phyloP scores from a whole-genome alignment of 2,329 filamentous ascomycete genomes.

The Westerdykella ornata region DNA sequence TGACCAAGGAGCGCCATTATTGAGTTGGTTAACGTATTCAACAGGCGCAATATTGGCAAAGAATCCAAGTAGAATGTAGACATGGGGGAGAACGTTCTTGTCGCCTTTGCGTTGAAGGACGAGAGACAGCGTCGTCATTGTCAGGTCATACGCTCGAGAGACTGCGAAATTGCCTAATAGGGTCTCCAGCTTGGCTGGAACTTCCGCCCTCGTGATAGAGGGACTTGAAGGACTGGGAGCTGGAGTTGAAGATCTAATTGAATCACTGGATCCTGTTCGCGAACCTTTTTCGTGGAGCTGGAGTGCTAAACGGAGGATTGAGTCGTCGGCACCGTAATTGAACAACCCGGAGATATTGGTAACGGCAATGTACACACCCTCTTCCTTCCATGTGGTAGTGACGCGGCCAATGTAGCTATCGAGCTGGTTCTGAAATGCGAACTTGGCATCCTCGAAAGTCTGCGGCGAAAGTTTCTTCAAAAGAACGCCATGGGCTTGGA shows the following conservation, averaged over 20 bases:
- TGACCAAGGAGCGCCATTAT: slow-evolving; percentile 48
- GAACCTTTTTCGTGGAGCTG: slow-evolving; percentile 7
- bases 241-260: too few relatives aligned
- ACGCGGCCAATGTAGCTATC: slow-evolving; percentile 52
- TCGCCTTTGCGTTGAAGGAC: slow-evolving; percentile 48
- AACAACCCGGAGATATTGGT: slow-evolving; percentile 50
- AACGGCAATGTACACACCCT: slow-evolving; percentile 54
- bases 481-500: slow-evolving; percentile 58
- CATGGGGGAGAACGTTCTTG: slow-evolving; percentile 50
- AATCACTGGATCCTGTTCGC: background rate
- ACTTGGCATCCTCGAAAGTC: slow-evolving; percentile 41
- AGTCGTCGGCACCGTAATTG: slow-evolving; percentile 47
- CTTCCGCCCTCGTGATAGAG: background rate
- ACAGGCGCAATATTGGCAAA: slow-evolving; percentile 41
- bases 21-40: slow-evolving; percentile 26
- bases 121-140: slow-evolving; percentile 38
- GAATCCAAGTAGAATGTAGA: slow-evolving; percentile 55
- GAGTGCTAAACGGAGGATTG: slow-evolving; percentile 31
- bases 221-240: background rate
- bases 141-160: slow-evolving; percentile 34
- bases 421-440: slow-evolving; percentile 50
- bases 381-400: slow-evolving; percentile 50
- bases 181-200: background rate
- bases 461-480: slow-evolving; percentile 50
- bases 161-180: slow-evolving; percentile 7